Conservation (phyloP, 1,139 yeast species). For the Taiozyma sp. region DNA sequence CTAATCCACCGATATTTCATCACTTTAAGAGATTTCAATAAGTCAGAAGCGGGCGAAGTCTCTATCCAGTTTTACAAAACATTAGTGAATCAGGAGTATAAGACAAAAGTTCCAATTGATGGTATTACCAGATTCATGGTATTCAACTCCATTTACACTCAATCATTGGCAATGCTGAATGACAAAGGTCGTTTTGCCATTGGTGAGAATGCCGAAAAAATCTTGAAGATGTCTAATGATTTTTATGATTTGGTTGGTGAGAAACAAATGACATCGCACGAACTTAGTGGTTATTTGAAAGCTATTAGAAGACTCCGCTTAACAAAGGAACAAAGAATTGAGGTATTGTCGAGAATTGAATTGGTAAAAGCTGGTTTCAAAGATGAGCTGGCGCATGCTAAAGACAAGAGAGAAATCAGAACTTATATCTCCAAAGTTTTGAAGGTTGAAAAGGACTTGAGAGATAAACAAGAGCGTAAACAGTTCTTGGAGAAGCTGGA, state of each 20-base stretch:
- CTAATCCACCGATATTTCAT: constrained; percentile 18
- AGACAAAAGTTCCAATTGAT: constrained; percentile 7
- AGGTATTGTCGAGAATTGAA: constrained; percentile 9
- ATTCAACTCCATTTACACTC: constrained; percentile 15
- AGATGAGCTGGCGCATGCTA: constrained; percentile 4
- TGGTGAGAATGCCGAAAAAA: constrained; percentile 11
- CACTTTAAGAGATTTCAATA: constrained; percentile 5
- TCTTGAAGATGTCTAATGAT: constrained; percentile 13
- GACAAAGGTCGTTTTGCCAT: constrained; percentile 16
- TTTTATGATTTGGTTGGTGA: constrained; percentile 8
- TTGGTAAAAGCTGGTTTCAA: constrained; percentile 8
- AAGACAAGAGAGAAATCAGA: constrained; percentile 1
- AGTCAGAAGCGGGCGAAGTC: constrained; percentile 9
- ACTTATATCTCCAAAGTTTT: constrained; percentile 7
- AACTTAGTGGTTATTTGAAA: constrained; percentile 17
- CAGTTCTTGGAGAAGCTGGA: constrained; percentile 4
- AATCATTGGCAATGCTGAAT: constrained; percentile 14
- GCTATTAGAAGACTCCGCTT: constrained; percentile 18
- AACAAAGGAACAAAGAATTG: constrained; percentile 11
- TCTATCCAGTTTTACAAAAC: constrained; percentile 14
- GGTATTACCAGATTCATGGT: constrained; percentile 19
- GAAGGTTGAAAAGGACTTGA: constrained; percentile 9
- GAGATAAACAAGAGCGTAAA: constrained; percentile 11
- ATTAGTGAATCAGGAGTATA: constrained; percentile 5
- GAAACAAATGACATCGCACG: constrained; percentile 10